Base-by-base conservation (phyloP, 1,284 basidiomycete genomes). In the Mycosarcoma mackinlayi region DNA sequence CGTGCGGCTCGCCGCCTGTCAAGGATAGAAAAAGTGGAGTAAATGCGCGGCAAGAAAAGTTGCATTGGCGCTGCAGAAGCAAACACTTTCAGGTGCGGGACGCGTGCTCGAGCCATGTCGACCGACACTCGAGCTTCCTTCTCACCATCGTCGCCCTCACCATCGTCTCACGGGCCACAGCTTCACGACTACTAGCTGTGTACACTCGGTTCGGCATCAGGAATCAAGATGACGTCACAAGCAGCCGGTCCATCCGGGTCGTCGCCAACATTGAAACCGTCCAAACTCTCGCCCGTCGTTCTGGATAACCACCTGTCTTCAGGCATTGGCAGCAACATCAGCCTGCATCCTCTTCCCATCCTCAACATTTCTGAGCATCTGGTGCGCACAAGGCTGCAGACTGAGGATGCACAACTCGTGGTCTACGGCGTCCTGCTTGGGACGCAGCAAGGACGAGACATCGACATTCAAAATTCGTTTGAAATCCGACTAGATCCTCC, bases 401-500 rank as follows among this genome's bases (percentile, higher is more conserved):
- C 45, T 33, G 33, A 56, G 2, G 37, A 52, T 37, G 52, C 54
- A 18, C 50, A 67, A 13, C 46, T 58, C 8, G 57, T 42, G 54
- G 94, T 96, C 39, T 86, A 96, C 57, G 95, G 95, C 11, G 94
- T 92, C 5, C 86, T 98, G 3, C 88, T 98, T n/a, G 95, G 95
- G 4, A 94, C 92, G 1, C 94, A 97, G 83, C 89, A 88, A 73
- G 94, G 94, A 11, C 89, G 94, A 62, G 92, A 97, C 76, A 89
- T 98, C 14, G 93, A 98, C 83, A 93, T 98, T 76, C 91, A 94
- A 65, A 98, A 98, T 82, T 91, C 91, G 3, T 98, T 98, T 80
- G 95, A 98, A 82, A 86, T 98, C 59, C 89, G 89, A 5, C 84
- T 90, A 18, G 76, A 78, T 21, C 19, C 53, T 5, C 2, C 50